Base-by-base conservation (phyloP, 441 rosid species). In the Populus hybrid region DNA sequence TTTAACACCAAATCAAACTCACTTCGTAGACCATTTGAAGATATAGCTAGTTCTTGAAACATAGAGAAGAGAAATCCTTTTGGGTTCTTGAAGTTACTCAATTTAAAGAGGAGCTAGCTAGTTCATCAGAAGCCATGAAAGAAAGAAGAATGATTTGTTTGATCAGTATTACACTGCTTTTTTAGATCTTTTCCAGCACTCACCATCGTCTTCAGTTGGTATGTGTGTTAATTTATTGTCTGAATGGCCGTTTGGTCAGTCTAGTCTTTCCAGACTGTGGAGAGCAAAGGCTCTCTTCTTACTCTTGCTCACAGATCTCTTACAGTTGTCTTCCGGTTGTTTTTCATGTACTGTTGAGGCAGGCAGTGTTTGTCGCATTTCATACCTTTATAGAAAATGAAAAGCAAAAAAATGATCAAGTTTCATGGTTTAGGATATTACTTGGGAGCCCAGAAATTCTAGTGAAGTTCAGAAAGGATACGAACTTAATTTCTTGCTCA, bases 251-350 rank as follows among this genome's bases (percentile, higher is more conserved):
- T 26, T 85, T 96, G 72, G 81, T 90, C 34, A 91, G 81, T 74
- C 86, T 96, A 76, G 97, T 96, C 0, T 96, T 98, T 71, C 89
- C 98, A 0, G 97, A 94, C 72, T 94, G 99, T 67, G 98, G 99
- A 6, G 99, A 92, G 74, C 99, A 94, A 67, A 83, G 99, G n/a
- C 88, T 92, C 38, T 96, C 99, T 42, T 95, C 98, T 11, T 96
- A 97, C 57, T 94, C 97, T 10, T 94, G 98, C 87, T 94, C 98
- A 9, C 88, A 86, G 85, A 84, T 79, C 78, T 89, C 94, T 36
- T 87, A 93, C 69, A 86, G 87, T 59, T 90, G 90, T 89, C 94
- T 36, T 87, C 94, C 69, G 85, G 87, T 59, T 90, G 90, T 7
- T 84, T 79, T 50, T 91, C 95, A 1, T 83, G 89, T 88, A 61